Base-by-base conservation (phyloP, 75 land plant species). In the Ceratopteris richardii region DNA sequence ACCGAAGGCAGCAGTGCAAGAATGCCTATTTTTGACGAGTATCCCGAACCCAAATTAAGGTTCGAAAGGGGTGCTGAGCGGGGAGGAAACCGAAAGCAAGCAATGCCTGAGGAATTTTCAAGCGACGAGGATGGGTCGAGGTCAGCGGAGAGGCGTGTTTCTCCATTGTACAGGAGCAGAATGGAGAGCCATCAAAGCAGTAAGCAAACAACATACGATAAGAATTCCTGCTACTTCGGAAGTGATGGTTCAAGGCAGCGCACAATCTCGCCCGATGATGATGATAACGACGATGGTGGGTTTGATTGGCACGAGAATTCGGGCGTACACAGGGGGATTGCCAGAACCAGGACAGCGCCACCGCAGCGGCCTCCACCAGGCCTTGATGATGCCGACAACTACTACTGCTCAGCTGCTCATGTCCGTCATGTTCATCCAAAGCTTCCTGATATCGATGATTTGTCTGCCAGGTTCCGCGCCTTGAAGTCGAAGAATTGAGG, bases 391-490 rank as follows among this genome's bases (percentile, higher is more conserved):
- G 48, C 21, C 1, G 4, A 17, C n/a, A 46, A 46, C 17, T 2
- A 46, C 14, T 9, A 33, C 37, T 33, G 3, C 37, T 33, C 37
- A 33, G 37, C 37, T 4, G 7, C 3, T 3, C 7, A 3, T 4
- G 37, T 9, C 22, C 22, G 12, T 46, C 81, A 82, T 51, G 84
- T 85, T 57, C 87, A 87, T 55, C 93, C 96, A 22, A 87, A 81
- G 58, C 61, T 88, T 33, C 83, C 93, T 0, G 92, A 83, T 59
- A 83, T 79, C 68, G 96, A 90, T 40, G 66, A 64, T 23, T 71
- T 90, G 61, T 60, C 84, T 50, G 87, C 84, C 42, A 84, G 90
- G 25, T 90, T 90, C 60, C 87, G 84, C 58, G 76, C 91, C 31
- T 75, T 87, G 55, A 90, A 79, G 66, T 29, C 66, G 9, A 33